Evolutionary conservation across 208 protist genomes (phyloP).

Genomic region (Leishmania amazonensis): DNA sequence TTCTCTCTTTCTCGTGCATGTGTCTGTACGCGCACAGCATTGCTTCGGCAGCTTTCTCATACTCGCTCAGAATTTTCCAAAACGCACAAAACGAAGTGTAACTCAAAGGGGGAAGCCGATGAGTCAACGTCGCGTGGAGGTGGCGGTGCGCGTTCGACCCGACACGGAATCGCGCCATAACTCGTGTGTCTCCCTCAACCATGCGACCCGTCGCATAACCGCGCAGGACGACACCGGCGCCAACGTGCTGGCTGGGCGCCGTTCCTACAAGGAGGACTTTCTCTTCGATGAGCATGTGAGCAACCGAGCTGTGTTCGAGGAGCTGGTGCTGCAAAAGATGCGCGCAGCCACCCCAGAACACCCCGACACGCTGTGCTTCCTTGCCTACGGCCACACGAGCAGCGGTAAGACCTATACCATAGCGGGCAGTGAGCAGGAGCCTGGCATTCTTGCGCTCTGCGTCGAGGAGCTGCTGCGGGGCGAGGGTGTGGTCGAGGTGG

Average conservation of each 20-base stretch:
- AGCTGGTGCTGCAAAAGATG: conserved; percentile 65
- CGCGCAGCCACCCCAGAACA: conserved; percentile 39
- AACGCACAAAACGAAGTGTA: neutral
- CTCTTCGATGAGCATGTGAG: conserved; percentile 43
- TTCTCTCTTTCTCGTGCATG: neutral
- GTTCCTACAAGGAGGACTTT: conserved; percentile 40
- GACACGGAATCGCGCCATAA: conserved; percentile 12
- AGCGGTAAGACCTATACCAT: conserved; percentile 93
- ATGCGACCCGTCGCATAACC: conserved; percentile 13
- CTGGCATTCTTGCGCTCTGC: conserved; percentile 70
- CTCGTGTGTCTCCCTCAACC: conserved; percentile 47
- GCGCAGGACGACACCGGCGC: conserved; percentile 27
- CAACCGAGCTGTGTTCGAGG: conserved; percentile 72
- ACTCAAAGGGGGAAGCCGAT: neutral
- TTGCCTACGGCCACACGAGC: conserved; percentile 89
- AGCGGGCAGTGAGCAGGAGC: conserved; percentile 59
- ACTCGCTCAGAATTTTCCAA: neutral
- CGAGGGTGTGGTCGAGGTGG: conserved; percentile 80
- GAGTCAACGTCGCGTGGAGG: conserved; percentile 61
- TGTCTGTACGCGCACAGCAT: neutral
- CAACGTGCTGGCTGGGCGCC: conserved; percentile 10
- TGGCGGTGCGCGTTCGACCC: conserved; percentile 70
- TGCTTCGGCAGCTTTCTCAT: neutral
- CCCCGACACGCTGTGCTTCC: conserved; percentile 86
- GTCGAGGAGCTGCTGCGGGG: conserved; percentile 69